Conservation (phyloP, 2,329 filamentous ascomycete species). For the Cylindrodendrum hubeiense region DNA sequence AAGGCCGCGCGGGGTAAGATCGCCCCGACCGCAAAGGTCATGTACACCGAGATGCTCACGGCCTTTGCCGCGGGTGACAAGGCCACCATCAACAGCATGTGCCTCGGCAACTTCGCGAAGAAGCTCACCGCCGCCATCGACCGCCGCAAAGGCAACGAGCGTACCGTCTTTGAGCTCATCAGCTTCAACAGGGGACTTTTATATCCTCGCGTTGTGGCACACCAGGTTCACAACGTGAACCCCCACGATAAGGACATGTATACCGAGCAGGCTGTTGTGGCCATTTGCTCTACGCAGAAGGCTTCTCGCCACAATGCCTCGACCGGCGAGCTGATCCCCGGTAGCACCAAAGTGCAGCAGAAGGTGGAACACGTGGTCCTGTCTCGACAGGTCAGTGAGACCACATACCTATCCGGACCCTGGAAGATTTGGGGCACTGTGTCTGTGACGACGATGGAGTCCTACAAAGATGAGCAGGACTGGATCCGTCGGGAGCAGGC, state of each 20-base stretch:
- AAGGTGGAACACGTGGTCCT: constrained; percentile 76
- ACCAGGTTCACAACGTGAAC: constrained; percentile 64
- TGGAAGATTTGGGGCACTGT: constrained; percentile 78
- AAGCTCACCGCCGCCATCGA: constrained; percentile 67
- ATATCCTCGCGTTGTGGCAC: constrained; percentile 66
- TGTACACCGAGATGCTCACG: constrained; percentile 72
- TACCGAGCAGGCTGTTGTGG: constrained; percentile 69
- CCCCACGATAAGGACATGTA: constrained; percentile 52
- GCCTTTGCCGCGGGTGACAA: constrained; percentile 71
- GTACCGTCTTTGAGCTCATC: constrained; percentile 67
- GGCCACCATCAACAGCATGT: constrained; percentile 63
- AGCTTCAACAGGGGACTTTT: constrained; percentile 57
- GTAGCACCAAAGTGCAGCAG: constrained; percentile 63
- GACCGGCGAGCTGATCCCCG: constrained; percentile 57
- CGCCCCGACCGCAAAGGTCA: constrained; percentile 65
- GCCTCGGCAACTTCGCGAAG: constrained; percentile 63
- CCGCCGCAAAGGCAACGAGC: constrained; percentile 59
- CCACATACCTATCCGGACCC: constrained; percentile 59
- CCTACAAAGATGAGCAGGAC: constrained; percentile 51
- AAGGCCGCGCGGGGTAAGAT: constrained; percentile 57
- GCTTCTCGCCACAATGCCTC: constrained; percentile 56
- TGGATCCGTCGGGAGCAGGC: constrained; percentile 50
- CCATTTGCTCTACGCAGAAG: constrained; percentile 68
- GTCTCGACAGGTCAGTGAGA: constrained; percentile 59
- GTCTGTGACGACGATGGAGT: constrained; percentile 63